Base-by-base conservation (phyloP, 768 basidiomycete species). In the Filobasidium wieringae region DNA sequence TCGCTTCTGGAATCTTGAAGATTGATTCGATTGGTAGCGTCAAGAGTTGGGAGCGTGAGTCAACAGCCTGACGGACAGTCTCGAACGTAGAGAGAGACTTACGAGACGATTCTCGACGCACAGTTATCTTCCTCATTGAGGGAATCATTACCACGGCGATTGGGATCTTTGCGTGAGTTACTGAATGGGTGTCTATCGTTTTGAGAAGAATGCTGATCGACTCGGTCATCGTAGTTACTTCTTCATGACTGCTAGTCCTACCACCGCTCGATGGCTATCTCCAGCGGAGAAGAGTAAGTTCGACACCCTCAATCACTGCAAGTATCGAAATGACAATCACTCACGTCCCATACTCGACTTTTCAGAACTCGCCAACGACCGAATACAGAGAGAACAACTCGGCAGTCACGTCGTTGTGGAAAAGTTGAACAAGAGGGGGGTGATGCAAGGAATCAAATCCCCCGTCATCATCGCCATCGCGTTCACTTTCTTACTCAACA, bases 401-500 rank as follows among this genome's bases (percentile, higher is more conserved):
- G 66, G 66, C 2, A 32, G 37, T 22, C 59, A 53, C 0, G 57
- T 55, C 4, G 63, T 64, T 17, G 34, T 69, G 40, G 69, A 71
- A 40, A 40, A 41, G 37, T 40, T 71, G 26, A 56, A 60, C 27
- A 43, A 17, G 5, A 58, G 58, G 40, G 57, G 52, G 0, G 36
- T 64, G 26, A 17, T 24, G 26, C 7, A 50, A 0, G 63, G 62
- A 2, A 50, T 65, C 34, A 52, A 57, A 17, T 53, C 58, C 24
- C 51, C 63, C 7, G 57, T 59, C 0, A 66, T 65, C 0, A 34
- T 66, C 19, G 51, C 60, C 14, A 45, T 52, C 17, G 52, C 62
- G 3, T 49, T 64, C 4, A 64, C 66, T 51, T 69, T 68, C 65
- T 33, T 69, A 26, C 58, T 69, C 36, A 60, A 65, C 63, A 69